Percentiles rank a stretch among this genome's conserved stretches.
Conservation (phyloP, 805 yeast species). For the Suhomyces faveliae region DNA sequence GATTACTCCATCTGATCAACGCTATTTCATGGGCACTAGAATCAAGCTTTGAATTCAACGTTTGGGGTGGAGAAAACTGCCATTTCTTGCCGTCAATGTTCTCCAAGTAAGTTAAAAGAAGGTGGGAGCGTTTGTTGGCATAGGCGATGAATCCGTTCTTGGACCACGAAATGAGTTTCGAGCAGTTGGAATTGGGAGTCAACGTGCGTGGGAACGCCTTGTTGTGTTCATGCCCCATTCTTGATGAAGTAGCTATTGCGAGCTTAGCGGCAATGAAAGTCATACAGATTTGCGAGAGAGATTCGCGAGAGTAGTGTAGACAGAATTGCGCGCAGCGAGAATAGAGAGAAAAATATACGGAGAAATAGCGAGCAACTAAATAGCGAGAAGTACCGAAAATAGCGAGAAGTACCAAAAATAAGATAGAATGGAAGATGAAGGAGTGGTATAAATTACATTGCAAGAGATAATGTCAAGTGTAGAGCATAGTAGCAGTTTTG, state of each 20-base stretch:
- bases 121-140: conserved; percentile 38
- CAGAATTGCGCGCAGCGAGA: background rate
- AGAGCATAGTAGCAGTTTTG: too few species aligned
- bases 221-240: background rate
- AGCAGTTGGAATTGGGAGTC: conserved; percentile 2
- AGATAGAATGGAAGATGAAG: too few species aligned
- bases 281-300: too few species aligned
- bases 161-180: conserved; percentile 63
- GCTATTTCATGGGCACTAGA: conserved; percentile 29
- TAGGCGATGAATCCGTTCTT: conserved; percentile 82
- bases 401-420: background rate
- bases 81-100: conserved; percentile 74
- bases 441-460: too few species aligned
- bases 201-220: background rate
- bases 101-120: conserved; percentile 66
- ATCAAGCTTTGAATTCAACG: conserved; percentile 29
- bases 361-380: background rate
- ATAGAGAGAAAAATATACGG: background rate
- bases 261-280: too few species aligned
- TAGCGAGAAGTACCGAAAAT: background rate
- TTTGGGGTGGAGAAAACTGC: conserved; percentile 66
- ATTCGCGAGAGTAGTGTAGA: too few species aligned
- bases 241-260: too few species aligned
- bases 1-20: conserved; percentile 68
- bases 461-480: too few species aligned